phyloP scores from a whole-genome alignment of 2,329 filamentous ascomycete genomes.

The Talaromyces rugulosus region DNA sequence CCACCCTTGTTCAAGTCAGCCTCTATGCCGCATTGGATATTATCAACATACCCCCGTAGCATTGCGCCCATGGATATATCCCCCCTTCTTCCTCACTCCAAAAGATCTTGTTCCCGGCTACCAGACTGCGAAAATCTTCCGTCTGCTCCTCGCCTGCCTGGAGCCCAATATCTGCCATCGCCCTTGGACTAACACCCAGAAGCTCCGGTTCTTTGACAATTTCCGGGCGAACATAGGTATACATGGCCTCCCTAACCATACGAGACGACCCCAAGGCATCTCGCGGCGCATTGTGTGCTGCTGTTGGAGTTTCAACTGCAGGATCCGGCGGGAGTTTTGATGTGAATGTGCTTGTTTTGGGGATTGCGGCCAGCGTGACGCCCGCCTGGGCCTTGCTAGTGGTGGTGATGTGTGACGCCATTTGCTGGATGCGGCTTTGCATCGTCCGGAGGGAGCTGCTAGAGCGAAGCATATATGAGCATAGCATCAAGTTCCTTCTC shows the following conservation, averaged over 20 bases:
- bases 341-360: conserved; percentile 64
- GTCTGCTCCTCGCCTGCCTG: conserved; percentile 62
- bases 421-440: conserved; percentile 37
- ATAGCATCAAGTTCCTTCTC: background rate
- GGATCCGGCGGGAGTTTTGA: conserved; percentile 69
- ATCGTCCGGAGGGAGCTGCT: conserved; percentile 14
- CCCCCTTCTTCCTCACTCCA: conserved; percentile 69
- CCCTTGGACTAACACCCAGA: conserved; percentile 72
- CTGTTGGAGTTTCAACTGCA: conserved; percentile 71
- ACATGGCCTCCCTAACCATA: conserved; percentile 78
- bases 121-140: conserved; percentile 70
- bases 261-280: conserved; percentile 68
- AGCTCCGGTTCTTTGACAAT: conserved; percentile 68
- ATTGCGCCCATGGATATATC: conserved; percentile 98
- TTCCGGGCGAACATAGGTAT: conserved; percentile 86
- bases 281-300: conserved; percentile 76
- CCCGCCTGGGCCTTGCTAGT: conserved; percentile 19
- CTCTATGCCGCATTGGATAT: conserved; percentile 3
- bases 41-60: conserved; percentile 69
- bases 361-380: conserved; percentile 47
- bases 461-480: background rate
- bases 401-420: conserved; percentile 41
- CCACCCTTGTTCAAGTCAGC: conserved; percentile 35
- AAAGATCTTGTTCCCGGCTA: conserved; percentile 77
- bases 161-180: conserved; percentile 77